phyloP scores from a whole-genome alignment of 129 eudicot genomes.

The Dittrichia graveolens region DNA sequence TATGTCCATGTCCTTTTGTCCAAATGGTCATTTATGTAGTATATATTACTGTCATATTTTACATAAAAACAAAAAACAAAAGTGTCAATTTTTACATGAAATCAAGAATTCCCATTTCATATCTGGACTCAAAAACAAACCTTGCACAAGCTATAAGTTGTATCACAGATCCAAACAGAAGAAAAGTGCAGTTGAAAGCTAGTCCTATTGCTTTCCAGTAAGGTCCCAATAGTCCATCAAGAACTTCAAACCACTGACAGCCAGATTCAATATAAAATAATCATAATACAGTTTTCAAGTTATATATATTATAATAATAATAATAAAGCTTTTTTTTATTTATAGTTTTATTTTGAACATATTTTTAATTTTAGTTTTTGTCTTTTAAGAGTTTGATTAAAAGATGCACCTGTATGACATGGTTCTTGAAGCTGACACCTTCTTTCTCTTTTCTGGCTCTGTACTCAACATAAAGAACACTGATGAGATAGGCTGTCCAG shows the following conservation, averaged over 20 bases:
- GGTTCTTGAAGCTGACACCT: slow-evolving; percentile 68
- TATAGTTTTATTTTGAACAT: not conserved
- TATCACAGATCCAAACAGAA: slow-evolving; percentile 84
- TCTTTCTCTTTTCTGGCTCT: slow-evolving; percentile 72
- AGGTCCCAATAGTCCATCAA: slow-evolving; percentile 82
- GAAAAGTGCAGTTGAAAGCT: slow-evolving; percentile 78
- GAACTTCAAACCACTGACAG: slow-evolving; percentile 82
- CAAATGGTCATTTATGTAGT: slow-evolving; percentile 82
- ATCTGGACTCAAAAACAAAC: slow-evolving; percentile 38
- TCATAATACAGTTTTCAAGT: too few relatives aligned
- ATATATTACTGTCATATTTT: slow-evolving; percentile 63
- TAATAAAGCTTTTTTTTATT: not conserved
- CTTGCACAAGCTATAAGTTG: slow-evolving; percentile 94
- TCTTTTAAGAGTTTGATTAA: not conserved
- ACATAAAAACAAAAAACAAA: slow-evolving; percentile 14
- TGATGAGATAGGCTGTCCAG: slow-evolving; percentile 90
- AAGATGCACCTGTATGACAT: slow-evolving; percentile 69
- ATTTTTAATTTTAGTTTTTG: not conserved
- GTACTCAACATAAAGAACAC: slow-evolving; percentile 78
- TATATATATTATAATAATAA: not conserved
- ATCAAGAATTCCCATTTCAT: not conserved
- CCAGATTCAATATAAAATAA: too few relatives aligned
- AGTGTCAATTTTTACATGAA: slow-evolving; percentile 7
- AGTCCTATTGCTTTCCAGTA: slow-evolving; percentile 83
- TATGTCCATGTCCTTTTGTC: slow-evolving; percentile 96